Conservation (phyloP, 306 rosid species). For the Herpetospermum pedunculosum region DNA sequence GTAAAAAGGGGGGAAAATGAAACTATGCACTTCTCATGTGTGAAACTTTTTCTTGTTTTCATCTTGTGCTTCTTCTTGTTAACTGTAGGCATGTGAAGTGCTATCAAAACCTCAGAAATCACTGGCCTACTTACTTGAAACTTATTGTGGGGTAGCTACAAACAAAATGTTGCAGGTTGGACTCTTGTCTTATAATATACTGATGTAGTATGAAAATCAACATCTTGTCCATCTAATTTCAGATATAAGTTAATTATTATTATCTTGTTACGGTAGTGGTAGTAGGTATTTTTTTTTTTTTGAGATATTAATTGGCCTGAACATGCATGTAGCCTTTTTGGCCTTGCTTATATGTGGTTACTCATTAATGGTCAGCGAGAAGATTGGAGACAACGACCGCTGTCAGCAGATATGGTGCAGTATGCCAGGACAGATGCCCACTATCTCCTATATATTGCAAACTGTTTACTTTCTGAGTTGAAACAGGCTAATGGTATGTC, state of each 20-base stretch:
- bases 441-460: conserved; percentile 74
- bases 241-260: background rate
- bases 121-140: conserved; percentile 83
- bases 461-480: conserved; percentile 54
- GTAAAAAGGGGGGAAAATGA: background rate
- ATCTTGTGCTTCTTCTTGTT: conserved; percentile 15
- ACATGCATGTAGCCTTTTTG: too few species aligned
- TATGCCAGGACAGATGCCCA: conserved; percentile 94
- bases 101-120: conserved; percentile 84
- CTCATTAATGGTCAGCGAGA: conserved; percentile 54
- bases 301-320: background rate
- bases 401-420: conserved; percentile 66
- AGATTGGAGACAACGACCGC: conserved; percentile 97
- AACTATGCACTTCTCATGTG: background rate
- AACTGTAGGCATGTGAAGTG: conserved; percentile 84
- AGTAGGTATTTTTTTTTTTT: background rate
- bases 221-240: background rate
- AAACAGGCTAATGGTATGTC: conserved; percentile 51
- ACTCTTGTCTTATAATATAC: background rate
- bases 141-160: conserved; percentile 66
- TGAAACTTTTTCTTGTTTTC: background rate
- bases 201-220: conserved; percentile 2
- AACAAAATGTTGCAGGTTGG: conserved; percentile 89
- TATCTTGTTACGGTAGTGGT: background rate
- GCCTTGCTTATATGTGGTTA: background rate